A percentile compares a stretch with the other conserved stretches of the same genome.
phyloP scores from a whole-genome alignment of 805 yeast species.

The Teunomyces panamensis region DNA sequence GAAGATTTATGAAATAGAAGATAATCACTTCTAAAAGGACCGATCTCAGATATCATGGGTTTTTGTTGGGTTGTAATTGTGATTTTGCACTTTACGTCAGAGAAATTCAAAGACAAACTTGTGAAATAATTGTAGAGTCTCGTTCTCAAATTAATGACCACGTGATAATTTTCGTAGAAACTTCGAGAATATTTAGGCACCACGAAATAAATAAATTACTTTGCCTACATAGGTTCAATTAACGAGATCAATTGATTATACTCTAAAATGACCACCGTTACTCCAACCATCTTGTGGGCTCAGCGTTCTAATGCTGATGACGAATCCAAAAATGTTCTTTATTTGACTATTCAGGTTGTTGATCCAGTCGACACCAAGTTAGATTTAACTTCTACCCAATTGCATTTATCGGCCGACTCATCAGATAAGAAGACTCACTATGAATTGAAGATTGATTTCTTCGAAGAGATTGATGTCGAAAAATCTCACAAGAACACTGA shows the following conservation, averaged over 20 bases:
- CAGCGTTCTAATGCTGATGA: constrained; percentile 85
- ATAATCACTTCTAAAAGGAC: too few species aligned
- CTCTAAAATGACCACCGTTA: constrained; percentile 17
- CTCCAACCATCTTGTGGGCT: constrained; percentile 83
- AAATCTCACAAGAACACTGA: constrained; percentile 55
- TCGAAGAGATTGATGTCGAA: constrained; percentile 66
- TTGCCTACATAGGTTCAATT: neutral
- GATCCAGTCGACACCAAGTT: constrained; percentile 66
- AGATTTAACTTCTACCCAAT: constrained; percentile 52
- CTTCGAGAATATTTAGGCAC: neutral
- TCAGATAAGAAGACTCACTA: constrained; percentile 51
- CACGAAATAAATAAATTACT: neutral
- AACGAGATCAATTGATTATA: neutral
- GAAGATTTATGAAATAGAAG: too few species aligned
- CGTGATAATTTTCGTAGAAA: constrained; percentile 1
- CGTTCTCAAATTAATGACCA: neutral
- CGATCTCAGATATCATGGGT: too few species aligned
- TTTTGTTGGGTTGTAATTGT: too few species aligned
- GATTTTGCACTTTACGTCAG: too few species aligned
- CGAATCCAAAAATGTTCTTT: constrained; percentile 68
- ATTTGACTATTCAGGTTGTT: constrained; percentile 67
- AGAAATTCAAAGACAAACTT: too few species aligned
- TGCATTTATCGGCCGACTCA: constrained; percentile 51
- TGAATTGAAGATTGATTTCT: constrained; percentile 70
- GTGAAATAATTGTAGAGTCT: too few species aligned